Base-by-base conservation (phyloP, 768 basidiomycete genomes). In the Gautieria morchelliformis region DNA sequence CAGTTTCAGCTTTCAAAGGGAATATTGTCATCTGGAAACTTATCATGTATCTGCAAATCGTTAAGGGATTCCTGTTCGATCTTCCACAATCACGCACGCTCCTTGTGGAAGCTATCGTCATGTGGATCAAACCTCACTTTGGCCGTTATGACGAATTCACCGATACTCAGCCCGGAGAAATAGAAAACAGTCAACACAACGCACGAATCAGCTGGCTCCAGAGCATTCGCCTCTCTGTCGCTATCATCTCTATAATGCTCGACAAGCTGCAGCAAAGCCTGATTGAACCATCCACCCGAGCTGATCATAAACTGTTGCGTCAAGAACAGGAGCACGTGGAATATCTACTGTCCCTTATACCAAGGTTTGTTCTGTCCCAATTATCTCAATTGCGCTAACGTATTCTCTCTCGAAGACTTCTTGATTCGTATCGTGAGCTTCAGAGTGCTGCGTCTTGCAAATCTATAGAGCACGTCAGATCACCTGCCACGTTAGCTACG, bases 41-140 rank as follows among this genome's bases (percentile, higher is more conserved):
- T 47, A 86, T 95, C 63, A 87, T 96, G 83, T 90, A 93, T 66
- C 77, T 94, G 39, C 93, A 95, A 64, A 82, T 97, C 59, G 89
- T 93, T 24, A 88, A 89, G 64, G 84, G 88, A 20, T 88, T 89
- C 70, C 69, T 94, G 50, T 95, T 97, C 66, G 89, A 93, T 64
- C 83, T 87, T 58, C 72, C 86, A 0, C 78, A 89, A 54, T 85
- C 88, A 14, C 83, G 95, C 30, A 77, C 85, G 1, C 71, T 88
- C 5, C 75, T 98, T 2, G 84, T 95, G 7, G 93, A 96, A 61
- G 83, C 86, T 19, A 83, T 97, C 27, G 84, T 93, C 10, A 80
- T 86, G 20, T 97, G 94, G 93, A 86, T 98, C 62, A 95, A 93
- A 67, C 92, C 94, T 1, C 85, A 94, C 68, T 90, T 98, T 64